A percentile compares a stretch with the other conserved stretches of the same genome.
phyloP scores from a whole-genome alignment of 805 yeast species.

The Pichia thaimueangensis region DNA sequence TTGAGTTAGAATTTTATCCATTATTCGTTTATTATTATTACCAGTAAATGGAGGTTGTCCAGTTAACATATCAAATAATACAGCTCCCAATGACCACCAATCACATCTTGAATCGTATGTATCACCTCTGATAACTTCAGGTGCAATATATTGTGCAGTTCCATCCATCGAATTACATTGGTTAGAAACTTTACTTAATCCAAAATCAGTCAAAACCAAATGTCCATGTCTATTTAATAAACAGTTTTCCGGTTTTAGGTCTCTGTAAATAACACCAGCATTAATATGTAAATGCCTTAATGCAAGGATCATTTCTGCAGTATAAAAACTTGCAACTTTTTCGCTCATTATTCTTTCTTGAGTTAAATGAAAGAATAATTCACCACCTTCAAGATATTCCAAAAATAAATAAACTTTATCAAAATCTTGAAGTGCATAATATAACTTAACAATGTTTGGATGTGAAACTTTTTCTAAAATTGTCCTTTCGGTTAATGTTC shows the following conservation, averaged over 20 bases:
- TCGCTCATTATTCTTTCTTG: conserved; percentile 44
- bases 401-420: conserved; percentile 67
- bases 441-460: conserved; percentile 75
- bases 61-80: conserved; percentile 69
- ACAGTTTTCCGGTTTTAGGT: conserved; percentile 86
- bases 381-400: conserved; percentile 88
- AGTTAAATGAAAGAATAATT: conserved; percentile 60
- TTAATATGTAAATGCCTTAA: conserved; percentile 61
- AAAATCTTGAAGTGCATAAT: conserved; percentile 77
- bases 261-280: conserved; percentile 81
- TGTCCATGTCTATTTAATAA: conserved; percentile 73
- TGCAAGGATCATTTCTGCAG: conserved; percentile 78
- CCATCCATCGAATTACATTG: conserved; percentile 58
- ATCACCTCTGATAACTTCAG: conserved; percentile 75
- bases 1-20: conserved; percentile 67
- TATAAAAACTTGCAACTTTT: conserved; percentile 65
- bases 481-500: conserved; percentile 75
- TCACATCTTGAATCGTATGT: conserved; percentile 76
- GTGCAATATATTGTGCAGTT: conserved; percentile 85
- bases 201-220: conserved; percentile 79
- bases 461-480: conserved; percentile 68
- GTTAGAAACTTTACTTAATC: conserved; percentile 50
- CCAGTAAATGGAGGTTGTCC: conserved; percentile 91
- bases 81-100: conserved; percentile 90
- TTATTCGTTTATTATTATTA: conserved; percentile 63